Evolutionary conservation across 345 rosid species (phyloP), one percentile per base, ranked within the genome.

Genomic region (Ceriops tagal): DNA sequence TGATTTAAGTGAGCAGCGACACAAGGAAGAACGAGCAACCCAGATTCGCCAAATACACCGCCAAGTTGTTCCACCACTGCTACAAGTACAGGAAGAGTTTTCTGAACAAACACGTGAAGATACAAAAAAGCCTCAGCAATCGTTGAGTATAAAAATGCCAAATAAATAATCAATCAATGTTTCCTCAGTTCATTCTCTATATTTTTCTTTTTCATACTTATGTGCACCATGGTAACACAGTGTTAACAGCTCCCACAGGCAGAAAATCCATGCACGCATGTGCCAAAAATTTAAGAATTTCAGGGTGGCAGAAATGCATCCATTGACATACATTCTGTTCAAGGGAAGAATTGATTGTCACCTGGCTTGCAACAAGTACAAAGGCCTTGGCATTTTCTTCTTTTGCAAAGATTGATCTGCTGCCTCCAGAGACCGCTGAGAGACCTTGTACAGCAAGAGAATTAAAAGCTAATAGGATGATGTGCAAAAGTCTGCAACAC

Each of bases 11-110:
- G 98, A 53, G 98, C 96, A 21, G 97, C 91, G 55, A 93, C 92
- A 80, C 98, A 93, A 49, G 97, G 98, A 82, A 93, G 88, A 77
- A 91, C 92, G 68, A 93, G 81, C 60, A 93, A 76, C 58, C 98
- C 96, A 30, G 98, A 67, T 84, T 88, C 90, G 71, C 98, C 97
- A 68, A 93, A 82, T 65, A 88, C 93, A 73, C 98, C 90, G 8
- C 93, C 78, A 13, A 93, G 81, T 74, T 86, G 92, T 80, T 93
- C 91, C 75, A 91, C 97, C 15, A 93, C 98, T 11, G 93, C 92
- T 62, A 88, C 91, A 85, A 88, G 77, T 30, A 93, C 96, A 7
- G 97, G 97, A 65, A 93, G 73, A 51, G 97, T 93, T 89, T 93
- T 93, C 93, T 93, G 68, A 61, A 76, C 60, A 67, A 56, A 61